A percentile compares a stretch with the other conserved stretches of the same genome.
Conservation (phyloP, 768 basidiomycete genomes). For the Termitomyces sp. region DNA sequence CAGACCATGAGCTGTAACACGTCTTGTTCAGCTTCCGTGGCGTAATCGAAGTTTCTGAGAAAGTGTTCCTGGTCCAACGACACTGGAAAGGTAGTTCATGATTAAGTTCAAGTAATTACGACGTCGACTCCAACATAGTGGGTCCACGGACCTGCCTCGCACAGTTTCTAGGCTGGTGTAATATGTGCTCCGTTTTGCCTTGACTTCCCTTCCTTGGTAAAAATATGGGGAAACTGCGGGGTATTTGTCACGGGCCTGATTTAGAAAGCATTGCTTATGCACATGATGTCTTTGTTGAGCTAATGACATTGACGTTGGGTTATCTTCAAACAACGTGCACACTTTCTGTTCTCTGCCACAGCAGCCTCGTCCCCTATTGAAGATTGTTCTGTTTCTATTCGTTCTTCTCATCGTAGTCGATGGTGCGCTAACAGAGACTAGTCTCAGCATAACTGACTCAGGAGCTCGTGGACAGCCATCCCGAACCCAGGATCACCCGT, state of each 20-base stretch:
- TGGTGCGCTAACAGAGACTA: not conserved
- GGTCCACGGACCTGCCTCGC: not conserved
- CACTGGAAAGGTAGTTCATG: not conserved
- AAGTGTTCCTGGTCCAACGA: too few relatives aligned
- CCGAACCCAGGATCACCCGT: conserved; percentile 27
- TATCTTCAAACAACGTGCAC: not conserved
- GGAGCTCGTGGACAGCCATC: conserved; percentile 22
- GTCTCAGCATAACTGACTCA: not conserved
- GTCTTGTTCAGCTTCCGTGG: not conserved
- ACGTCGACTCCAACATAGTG: not conserved
- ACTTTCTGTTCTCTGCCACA: not conserved
- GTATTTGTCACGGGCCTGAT: conserved; percentile 18
- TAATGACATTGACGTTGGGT: not conserved
- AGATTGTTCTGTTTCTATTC: not conserved
- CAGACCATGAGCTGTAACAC: not conserved
- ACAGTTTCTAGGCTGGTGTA: not conserved
- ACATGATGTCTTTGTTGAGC: conserved; percentile 10
- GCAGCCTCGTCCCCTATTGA: not conserved
- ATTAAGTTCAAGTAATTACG: not conserved
- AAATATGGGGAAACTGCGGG: conserved; percentile 10
- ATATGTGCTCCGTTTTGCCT: too few relatives aligned
- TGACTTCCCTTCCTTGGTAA: not conserved
- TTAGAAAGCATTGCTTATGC: conserved; percentile 1
- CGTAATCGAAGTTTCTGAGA: not conserved
- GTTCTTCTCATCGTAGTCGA: not conserved